These are phyloP conservation scores for Dryas octopetala DNA, from an alignment of 306 rosid species.

Conservation along the genomic window DNA sequence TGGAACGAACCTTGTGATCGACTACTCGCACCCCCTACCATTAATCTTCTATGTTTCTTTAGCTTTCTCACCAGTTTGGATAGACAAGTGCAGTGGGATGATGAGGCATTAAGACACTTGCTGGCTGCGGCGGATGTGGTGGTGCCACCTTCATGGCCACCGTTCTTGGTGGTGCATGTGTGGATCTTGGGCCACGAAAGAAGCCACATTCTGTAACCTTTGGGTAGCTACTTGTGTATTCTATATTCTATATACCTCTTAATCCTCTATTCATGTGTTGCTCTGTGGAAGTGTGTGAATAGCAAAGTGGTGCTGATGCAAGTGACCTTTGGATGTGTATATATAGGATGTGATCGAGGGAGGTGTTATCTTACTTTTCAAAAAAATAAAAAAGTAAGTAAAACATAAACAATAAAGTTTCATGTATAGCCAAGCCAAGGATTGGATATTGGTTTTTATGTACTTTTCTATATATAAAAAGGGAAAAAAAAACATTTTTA, in stretches of 20 bases:
- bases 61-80: slow-evolving; percentile 60
- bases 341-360: slow-evolving; percentile 7
- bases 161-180: slow-evolving; percentile 21
- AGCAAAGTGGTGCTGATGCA: background rate
- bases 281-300: slow-evolving; percentile 6
- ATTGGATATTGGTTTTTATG: slow-evolving; percentile 12
- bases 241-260: no score
- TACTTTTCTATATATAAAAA: background rate
- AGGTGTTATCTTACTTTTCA: background rate
- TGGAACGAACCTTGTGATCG: slow-evolving; percentile 43
- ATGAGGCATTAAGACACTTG: background rate
- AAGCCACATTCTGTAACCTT: slow-evolving; percentile 41
- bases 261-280: background rate
- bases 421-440: slow-evolving; percentile 18
- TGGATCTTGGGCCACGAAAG: slow-evolving; percentile 39
- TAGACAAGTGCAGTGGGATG: slow-evolving; percentile 25
- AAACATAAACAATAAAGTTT: background rate
- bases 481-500: no score
- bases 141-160: slow-evolving; percentile 15
- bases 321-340: background rate
- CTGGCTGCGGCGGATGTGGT: background rate
- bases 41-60: slow-evolving; percentile 37
- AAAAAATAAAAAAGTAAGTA: background rate
- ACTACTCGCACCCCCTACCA: slow-evolving; percentile 12
- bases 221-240: no score